Percentiles rank a stretch among this genome's conserved stretches.
phyloP scores from a whole-genome alignment of 2,329 filamentous ascomycete genomes.

The Endothia cerciana region DNA sequence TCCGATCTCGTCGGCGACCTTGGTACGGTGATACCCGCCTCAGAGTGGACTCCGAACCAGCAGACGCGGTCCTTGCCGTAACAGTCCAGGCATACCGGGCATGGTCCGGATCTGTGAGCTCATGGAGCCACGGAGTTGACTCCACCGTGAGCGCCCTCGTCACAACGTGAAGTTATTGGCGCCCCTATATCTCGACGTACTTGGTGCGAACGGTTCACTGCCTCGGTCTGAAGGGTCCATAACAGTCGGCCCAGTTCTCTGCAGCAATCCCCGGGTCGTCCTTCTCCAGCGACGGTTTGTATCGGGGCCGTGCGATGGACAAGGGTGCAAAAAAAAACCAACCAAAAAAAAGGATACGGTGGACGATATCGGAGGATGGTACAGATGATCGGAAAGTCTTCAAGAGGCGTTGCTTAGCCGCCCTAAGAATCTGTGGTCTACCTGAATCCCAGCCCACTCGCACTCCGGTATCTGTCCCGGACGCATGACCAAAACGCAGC shows the following conservation, averaged over 20 bases:
- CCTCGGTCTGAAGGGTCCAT: neutral
- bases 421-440: neutral
- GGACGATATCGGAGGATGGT: neutral
- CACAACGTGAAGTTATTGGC: too few species aligned
- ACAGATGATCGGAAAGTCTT: neutral
- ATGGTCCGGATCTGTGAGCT: too few species aligned
- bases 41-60: neutral
- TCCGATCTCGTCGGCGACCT: neutral
- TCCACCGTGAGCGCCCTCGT: too few species aligned
- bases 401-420: neutral
- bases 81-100: neutral
- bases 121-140: too few species aligned
- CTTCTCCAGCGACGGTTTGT: neutral
- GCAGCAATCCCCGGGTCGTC: neutral
- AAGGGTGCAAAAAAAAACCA: too few species aligned
- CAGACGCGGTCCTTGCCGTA: neutral
- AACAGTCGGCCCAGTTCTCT: neutral
- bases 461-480: slow-evolving; percentile 33
- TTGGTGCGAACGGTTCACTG: neutral
- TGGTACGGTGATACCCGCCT: neutral
- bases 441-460: slow-evolving; percentile 28
- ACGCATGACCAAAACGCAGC: slow-evolving; percentile 32
- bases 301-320: neutral
- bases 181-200: too few species aligned
- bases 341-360: neutral